Evolutionary conservation across 2,329 filamentous ascomycete species (phyloP).

Genomic region (Lachnellula subtilissima): DNA sequence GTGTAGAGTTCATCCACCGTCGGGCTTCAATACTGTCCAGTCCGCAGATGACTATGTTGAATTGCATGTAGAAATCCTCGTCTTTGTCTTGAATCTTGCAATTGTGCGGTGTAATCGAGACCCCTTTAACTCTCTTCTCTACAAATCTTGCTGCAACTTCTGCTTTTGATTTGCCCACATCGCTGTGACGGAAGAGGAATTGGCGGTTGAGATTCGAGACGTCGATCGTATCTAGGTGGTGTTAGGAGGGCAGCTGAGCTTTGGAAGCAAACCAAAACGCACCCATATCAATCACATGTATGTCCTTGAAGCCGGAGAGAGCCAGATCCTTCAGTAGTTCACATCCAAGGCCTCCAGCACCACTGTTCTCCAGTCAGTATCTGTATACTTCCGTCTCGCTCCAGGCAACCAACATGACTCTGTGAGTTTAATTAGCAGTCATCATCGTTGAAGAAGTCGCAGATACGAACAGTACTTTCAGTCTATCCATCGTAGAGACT

Average conservation of each 20-base stretch:
- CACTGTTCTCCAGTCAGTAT: constrained; percentile 48
- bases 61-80: constrained; percentile 94
- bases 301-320: constrained; percentile 90
- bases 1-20: constrained; percentile 95
- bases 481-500: constrained; percentile 54
- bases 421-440: constrained; percentile 11
- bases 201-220: constrained; percentile 97
- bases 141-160: constrained; percentile 91
- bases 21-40: constrained; percentile 95
- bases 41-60: constrained; percentile 88
- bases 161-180: constrained; percentile 92
- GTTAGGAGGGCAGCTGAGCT: constrained; percentile 10
- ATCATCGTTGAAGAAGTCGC: constrained; percentile 10
- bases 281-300: constrained; percentile 99
- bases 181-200: constrained; percentile 86
- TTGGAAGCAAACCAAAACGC: constrained; percentile 26
- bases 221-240: constrained; percentile 78
- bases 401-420: constrained; percentile 30
- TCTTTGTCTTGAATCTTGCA: constrained; percentile 96
- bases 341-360: constrained; percentile 89
- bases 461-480: constrained; percentile 64
- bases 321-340: constrained; percentile 96
- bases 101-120: constrained; percentile 90
- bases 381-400: not conserved
- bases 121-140: constrained; percentile 80